Base-by-base conservation (phyloP, 805 yeast species). In the Cephaloascus albidus region DNA sequence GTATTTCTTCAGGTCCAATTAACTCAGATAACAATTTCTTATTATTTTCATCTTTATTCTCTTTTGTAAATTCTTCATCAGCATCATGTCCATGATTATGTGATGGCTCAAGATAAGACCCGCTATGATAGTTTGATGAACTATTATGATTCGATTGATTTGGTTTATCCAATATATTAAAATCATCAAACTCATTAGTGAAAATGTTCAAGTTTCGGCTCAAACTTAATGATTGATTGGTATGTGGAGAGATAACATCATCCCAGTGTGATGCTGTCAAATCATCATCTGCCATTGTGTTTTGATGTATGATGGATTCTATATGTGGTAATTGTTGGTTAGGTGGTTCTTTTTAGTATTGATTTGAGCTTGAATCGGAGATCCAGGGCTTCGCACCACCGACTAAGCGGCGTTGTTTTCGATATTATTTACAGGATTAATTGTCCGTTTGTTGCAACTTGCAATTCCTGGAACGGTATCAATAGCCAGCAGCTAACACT, bases 261-360 rank as follows among this genome's bases (percentile, higher is more conserved):
- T 72, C 83, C 85, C 85, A 79, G 42, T 70, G 74, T 2, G 78
- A 71, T 4, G 75, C 72, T 8, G 74, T 68, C 20, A 75, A 59
- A 39, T 70, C 75, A 20, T 74, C 78, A 49, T 61, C 61, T 34
- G 67, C 68, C 73, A 69, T 67, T 8, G 28, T 23, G n/a, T n/a
- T n/a, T n/a, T n/a, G n/a, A n/a, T n/a, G n/a, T n/a, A n/a, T n/a
- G n/a, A n/a, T n/a, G n/a, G n/a, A n/a, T n/a, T n/a, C n/a, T n/a
- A n/a, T n/a, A n/a, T n/a, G n/a, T n/a, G n/a, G n/a, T n/a, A n/a
- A n/a, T n/a, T n/a, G n/a, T n/a, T n/a, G n/a, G n/a, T n/a, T n/a
- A n/a, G n/a, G n/a, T n/a, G n/a, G n/a, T n/a, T n/a, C n/a, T n/a
- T n/a, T n/a, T n/a, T n/a, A n/a, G n/a, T n/a, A n/a, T n/a, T n/a